phyloP scores from a whole-genome alignment of 2,329 filamentous ascomycete species.

The Beauveria asiatica region DNA sequence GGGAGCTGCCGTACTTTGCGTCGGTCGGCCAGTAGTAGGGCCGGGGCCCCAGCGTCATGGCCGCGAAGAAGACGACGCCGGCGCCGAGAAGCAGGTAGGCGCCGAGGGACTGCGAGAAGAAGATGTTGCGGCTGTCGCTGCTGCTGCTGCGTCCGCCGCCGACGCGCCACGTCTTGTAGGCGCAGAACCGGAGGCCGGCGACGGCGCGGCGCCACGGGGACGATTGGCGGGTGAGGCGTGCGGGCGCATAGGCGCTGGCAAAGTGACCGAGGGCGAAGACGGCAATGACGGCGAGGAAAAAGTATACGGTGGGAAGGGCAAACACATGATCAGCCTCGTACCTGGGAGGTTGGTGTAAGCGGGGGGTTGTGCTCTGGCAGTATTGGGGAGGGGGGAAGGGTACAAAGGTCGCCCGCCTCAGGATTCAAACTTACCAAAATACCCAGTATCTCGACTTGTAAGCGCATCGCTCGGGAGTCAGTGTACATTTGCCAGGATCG shows the following conservation, averaged over 20 bases:
- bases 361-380: background rate
- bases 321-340: slow-evolving; percentile 43
- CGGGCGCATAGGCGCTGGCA: slow-evolving; percentile 22
- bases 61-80: slow-evolving; percentile 39
- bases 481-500: slow-evolving; percentile 18
- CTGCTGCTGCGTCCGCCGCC: slow-evolving; percentile 25
- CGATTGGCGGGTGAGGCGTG: slow-evolving; percentile 19
- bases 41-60: slow-evolving; percentile 38
- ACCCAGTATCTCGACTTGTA: slow-evolving; percentile 38
- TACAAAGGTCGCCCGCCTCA: background rate
- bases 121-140: slow-evolving; percentile 29
- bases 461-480: slow-evolving; percentile 35
- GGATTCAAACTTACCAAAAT: slow-evolving; percentile 29
- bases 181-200: slow-evolving; percentile 19
- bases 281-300: slow-evolving; percentile 40
- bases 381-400: background rate
- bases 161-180: slow-evolving; percentile 18
- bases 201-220: slow-evolving; percentile 25
- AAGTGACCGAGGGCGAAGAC: slow-evolving; percentile 36
- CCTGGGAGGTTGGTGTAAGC: slow-evolving; percentile 8
- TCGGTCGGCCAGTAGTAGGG: slow-evolving; percentile 49
- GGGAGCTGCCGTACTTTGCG: slow-evolving; percentile 38
- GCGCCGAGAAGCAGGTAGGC: slow-evolving; percentile 29
- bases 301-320: slow-evolving; percentile 42
- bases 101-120: slow-evolving; percentile 36